Evolutionary conservation across 345 rosid species (phyloP).

Genomic region (Arabis hirsuta): DNA sequence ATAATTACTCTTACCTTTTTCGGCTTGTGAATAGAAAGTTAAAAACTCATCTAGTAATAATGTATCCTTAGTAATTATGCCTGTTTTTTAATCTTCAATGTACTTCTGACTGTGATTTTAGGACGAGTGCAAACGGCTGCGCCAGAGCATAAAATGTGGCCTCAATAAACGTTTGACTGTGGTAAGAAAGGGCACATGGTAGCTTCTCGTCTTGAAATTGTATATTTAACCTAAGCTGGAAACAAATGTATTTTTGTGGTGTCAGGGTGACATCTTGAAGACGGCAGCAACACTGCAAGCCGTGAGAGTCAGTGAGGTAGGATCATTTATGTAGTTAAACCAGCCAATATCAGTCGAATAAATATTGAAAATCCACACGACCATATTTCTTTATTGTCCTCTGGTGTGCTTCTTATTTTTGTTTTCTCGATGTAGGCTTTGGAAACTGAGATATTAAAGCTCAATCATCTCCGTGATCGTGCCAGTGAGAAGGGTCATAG

Average conservation of each 20-base stretch:
- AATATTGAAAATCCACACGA: slow-evolving; percentile 28
- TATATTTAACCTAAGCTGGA: slow-evolving; percentile 13
- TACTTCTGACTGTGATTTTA: slow-evolving; percentile 44
- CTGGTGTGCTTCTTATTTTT: slow-evolving; percentile 20
- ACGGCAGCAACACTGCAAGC: slow-evolving; percentile 69
- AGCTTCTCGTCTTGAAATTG: slow-evolving; percentile 13
- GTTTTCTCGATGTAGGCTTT: slow-evolving; percentile 54
- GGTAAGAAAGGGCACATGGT: slow-evolving; percentile 52
- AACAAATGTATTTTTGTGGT: slow-evolving; percentile 24
- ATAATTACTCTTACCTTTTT: slow-evolving; percentile 21
- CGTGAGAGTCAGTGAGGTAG: slow-evolving; percentile 69
- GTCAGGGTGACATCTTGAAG: slow-evolving; percentile 80
- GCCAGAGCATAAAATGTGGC: slow-evolving; percentile 74
- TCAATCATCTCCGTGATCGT: slow-evolving; percentile 75
- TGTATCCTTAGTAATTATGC: slow-evolving; percentile 7
- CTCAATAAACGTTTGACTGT: slow-evolving; percentile 67
- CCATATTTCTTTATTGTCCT: slow-evolving; percentile 10
- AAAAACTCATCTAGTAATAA: neutral
- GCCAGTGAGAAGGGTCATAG: slow-evolving; percentile 81
- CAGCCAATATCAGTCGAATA: slow-evolving; percentile 9
- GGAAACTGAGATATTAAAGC: slow-evolving; percentile 69
- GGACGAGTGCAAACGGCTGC: slow-evolving; percentile 82
- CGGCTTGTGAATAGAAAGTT: slow-evolving; percentile 8
- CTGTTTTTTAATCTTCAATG: slow-evolving; percentile 24
- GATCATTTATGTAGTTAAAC: slow-evolving; percentile 33